Base-by-base conservation (phyloP, 345 rosid genomes). In the Salix arbutifolia region DNA sequence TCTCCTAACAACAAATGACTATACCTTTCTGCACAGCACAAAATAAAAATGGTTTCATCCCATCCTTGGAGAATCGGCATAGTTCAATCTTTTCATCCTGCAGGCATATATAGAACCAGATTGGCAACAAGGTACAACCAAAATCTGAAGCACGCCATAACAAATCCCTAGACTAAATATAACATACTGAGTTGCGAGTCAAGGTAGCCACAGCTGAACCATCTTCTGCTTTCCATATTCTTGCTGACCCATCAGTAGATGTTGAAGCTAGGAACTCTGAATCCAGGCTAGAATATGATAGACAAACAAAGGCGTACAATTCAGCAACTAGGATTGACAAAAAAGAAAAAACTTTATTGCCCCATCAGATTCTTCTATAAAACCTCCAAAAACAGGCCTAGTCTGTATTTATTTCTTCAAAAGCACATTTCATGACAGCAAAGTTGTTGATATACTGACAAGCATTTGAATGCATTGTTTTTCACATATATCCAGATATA, bases 191-290 rank as follows among this genome's bases (percentile, higher is more conserved):
- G 78, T 86, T 87, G 73, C 96, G 96, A 72, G 91, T 82, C 86
- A 95, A 88, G 78, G 94, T 82, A 31, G 90, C 79, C 80, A 88
- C 67, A 72, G 98, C 91, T 72, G 86, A 79, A 68, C 98, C 98
- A 85, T 91, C 92, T 78, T 90, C 97, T 52, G 88, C 83, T 85
- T 90, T 95, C 98, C 98, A 95, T 86, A 95, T 86, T 86, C 97
- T 93, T 65, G 91, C 98, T 19, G 96, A 87, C 78, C 97, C 99
- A 88, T 93, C 98, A 72, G 87, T 86, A 38, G 93, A 95, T 77
- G 94, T 90, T 72, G 99, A 87, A 35, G 92, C 98, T 86, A 93
- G 82, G 83, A 85, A 93, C 88, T 91, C 99, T 40, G 98, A 93
- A 82, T 96, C 98, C 68, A 93, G 88, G 88, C 97, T 93, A 82